Percentiles rank a stretch among this genome's conserved stretches.
These are phyloP conservation scores for Hemisphaericaspora lyxosophila DNA, from an alignment of 1,139 yeast species.

Conservation along the genomic window DNA sequence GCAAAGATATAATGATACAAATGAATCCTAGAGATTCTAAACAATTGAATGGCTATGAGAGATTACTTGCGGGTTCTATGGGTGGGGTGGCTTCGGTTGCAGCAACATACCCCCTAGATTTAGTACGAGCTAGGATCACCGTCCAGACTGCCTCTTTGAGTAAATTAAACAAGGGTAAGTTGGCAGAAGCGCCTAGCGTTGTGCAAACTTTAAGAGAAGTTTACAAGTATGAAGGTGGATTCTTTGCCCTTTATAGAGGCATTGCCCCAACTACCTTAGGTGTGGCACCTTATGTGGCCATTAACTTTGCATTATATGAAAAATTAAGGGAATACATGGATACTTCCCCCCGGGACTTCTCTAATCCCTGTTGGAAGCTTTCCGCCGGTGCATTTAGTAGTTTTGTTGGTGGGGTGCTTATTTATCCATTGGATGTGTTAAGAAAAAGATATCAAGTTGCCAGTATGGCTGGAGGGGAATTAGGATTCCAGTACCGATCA, in stretches of 20 bases:
- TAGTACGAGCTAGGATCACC: conserved; percentile 85
- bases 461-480: conserved; percentile 71
- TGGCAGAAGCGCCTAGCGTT: conserved; percentile 66
- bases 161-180: conserved; percentile 46
- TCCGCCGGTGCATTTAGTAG: conserved; percentile 76
- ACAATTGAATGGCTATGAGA: conserved; percentile 48
- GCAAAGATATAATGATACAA: conserved; percentile 49
- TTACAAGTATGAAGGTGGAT: conserved; percentile 77
- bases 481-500: conserved; percentile 78
- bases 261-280: conserved; percentile 86
- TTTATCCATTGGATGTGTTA: conserved; percentile 87
- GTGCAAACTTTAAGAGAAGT: conserved; percentile 56
- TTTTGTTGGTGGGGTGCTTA: conserved; percentile 73
- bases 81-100: conserved; percentile 83
- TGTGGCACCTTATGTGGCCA: conserved; percentile 94
- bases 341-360: conserved; percentile 32
- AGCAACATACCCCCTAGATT: conserved; percentile 88
- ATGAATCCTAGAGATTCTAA: conserved; percentile 23
- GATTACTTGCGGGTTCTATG: conserved; percentile 73
- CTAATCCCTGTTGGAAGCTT: conserved; percentile 58
- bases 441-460: conserved; percentile 90
- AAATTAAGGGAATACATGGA: conserved; percentile 61
- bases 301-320: conserved; percentile 90
- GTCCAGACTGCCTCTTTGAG: conserved; percentile 81
- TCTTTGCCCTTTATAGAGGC: conserved; percentile 78